Percentiles rank a stretch among this genome's conserved stretches.
Evolutionary conservation across 2,329 filamentous ascomycete species (phyloP).

Genomic region (Fusarium foetens): DNA sequence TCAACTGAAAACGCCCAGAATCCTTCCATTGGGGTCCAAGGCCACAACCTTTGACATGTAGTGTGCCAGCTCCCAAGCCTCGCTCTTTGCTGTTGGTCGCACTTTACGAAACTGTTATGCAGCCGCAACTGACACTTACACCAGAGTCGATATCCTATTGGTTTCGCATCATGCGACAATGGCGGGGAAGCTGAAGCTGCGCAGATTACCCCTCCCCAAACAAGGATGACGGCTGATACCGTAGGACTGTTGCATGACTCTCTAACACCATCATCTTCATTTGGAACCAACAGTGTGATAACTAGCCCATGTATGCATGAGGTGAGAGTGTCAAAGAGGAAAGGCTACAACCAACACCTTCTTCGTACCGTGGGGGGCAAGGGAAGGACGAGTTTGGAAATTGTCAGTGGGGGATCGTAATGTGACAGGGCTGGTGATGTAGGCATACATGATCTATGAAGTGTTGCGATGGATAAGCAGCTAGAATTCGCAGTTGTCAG

Average conservation of each 20-base stretch:
- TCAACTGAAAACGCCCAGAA: neutral
- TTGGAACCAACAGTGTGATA: constrained; percentile 1
- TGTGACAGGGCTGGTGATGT: neutral
- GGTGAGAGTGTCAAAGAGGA: neutral
- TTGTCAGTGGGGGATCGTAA: neutral
- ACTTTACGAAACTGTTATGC: constrained; percentile 6
- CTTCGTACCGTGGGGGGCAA: neutral
- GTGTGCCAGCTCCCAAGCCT: neutral
- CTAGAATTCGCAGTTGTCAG: neutral
- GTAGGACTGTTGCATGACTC: constrained; percentile 21
- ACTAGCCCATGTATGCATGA: neutral
- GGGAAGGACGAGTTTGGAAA: neutral
- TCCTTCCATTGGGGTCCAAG: neutral
- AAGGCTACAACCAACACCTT: neutral
- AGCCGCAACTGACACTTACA: neutral
- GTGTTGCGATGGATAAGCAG: neutral
- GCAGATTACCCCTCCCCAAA: neutral
- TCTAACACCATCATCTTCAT: neutral
- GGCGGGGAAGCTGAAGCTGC: neutral
- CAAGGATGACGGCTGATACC: constrained; percentile 11
- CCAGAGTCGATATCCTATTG: neutral
- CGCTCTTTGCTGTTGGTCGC: neutral
- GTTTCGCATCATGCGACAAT: constrained; percentile 4
- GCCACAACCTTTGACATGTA: neutral
- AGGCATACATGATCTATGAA: neutral